These are phyloP conservation scores for Trametes elegans DNA, from an alignment of 768 basidiomycete species.

Conservation along the genomic window DNA sequence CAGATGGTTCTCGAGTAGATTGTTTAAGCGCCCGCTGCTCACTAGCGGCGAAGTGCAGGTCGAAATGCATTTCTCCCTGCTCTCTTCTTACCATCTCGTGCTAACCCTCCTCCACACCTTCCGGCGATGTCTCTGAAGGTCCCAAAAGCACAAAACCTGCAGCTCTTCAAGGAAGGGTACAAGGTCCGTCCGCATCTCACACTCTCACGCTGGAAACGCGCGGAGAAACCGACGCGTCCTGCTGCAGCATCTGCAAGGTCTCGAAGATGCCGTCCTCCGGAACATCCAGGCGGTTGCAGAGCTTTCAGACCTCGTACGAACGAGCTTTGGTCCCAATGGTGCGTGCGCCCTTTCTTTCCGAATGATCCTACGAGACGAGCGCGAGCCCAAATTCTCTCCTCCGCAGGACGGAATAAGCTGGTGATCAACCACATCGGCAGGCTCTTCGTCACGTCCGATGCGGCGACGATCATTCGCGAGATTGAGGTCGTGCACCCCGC, in stretches of 20 bases:
- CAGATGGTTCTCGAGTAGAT: background rate
- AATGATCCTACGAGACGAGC: background rate
- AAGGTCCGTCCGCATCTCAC: conserved; percentile 59
- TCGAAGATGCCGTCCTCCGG: conserved; percentile 96
- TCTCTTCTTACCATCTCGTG: background rate
- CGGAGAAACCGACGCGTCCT: background rate
- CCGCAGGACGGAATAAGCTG: conserved; percentile 96
- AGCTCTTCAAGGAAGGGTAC: conserved; percentile 97
- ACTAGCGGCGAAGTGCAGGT: background rate
- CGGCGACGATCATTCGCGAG: conserved; percentile 97
- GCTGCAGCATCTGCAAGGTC: conserved; percentile 78
- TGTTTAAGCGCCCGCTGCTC: background rate
- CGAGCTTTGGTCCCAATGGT: conserved; percentile 97
- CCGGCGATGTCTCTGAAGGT: conserved; percentile 93
- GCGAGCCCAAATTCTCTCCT: background rate
- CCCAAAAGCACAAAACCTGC: conserved; percentile 82
- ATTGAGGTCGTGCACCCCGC: conserved; percentile 99
- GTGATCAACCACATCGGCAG: conserved; percentile 96
- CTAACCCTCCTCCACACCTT: background rate
- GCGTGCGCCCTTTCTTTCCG: conserved; percentile 31
- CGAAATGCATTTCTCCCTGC: background rate
- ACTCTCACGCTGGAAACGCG: background rate
- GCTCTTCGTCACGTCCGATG: conserved; percentile 97
- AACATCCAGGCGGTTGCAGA: conserved; percentile 97
- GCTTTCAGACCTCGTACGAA: conserved; percentile 90